Conservation (phyloP, 345 rosid species). For the Hypericum perforatum region DNA sequence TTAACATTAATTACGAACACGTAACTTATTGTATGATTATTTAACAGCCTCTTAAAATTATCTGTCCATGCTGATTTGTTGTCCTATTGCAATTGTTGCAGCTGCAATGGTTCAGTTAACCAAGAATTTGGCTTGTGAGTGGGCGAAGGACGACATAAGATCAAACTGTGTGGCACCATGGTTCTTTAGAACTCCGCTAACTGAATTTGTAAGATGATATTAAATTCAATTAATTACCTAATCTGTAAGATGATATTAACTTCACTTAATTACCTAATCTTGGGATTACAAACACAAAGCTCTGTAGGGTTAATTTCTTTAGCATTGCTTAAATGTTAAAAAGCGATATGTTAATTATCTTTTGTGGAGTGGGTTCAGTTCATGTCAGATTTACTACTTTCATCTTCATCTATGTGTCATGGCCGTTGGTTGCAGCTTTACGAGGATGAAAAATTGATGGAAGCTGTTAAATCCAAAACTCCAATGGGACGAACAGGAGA, state of each 20-base stretch:
- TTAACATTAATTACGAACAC: no score
- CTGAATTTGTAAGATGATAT: constrained; percentile 47
- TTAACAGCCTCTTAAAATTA: no score
- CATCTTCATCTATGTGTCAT: not conserved
- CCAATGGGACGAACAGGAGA: constrained; percentile 55
- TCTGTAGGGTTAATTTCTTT: no score
- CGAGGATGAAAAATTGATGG: constrained; percentile 30
- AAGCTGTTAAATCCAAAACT: constrained; percentile 47
- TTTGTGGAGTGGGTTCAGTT: no score
- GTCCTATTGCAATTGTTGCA: not conserved
- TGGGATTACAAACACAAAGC: no score
- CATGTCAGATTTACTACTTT: not conserved
- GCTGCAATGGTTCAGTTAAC: constrained; percentile 78
- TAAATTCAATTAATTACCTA: not conserved
- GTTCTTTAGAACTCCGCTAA: constrained; percentile 78
- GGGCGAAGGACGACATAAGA: constrained; percentile 79
- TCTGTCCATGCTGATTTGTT: no score
- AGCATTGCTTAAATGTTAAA: no score
- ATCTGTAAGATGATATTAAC: constrained; percentile 25
- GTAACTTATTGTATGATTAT: no score
- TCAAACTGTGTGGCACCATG: constrained; percentile 80
- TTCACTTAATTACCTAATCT: not conserved
- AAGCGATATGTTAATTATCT: no score
- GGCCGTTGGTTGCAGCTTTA: constrained; percentile 24
- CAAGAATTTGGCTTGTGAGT: constrained; percentile 65